Base-by-base conservation (phyloP, 192 early-diverging fungal genomes). In the Glomus cerebriforme region DNA sequence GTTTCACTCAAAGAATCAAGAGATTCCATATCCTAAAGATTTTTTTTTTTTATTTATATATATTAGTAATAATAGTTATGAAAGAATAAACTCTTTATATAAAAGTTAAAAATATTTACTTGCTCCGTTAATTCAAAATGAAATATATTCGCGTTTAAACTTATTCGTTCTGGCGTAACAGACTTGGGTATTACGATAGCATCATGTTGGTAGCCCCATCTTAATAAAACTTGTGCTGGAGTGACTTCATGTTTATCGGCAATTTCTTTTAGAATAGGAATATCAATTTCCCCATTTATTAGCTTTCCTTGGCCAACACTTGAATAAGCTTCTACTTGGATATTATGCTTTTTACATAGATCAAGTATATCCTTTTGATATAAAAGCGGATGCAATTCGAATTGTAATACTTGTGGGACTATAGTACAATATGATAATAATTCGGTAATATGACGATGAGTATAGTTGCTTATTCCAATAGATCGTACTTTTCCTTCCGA, bases 381-480 rank as follows among this genome's bases (percentile, higher is more conserved):
- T 17, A 89, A 82, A 9, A 88, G 86, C 1, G 92, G 93, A 60
- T 94, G 92, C 22, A 92, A 69, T 81, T 94, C 92, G 59, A 91
- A 88, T 81, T 94, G 93, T 29, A 90, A 89, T 13, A 94, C 88
- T 83, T 90, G 88, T 8, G 93, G 92, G 15, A 82, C 60, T 1
- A 92, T 80, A 43, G 83, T 84, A 13, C 90, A 90, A 45, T 85
- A 59, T 22, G 85, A 79, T 26, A 87, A 70, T 37, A 94, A 84
- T 43, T 92, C 85, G 3, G 82, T 73, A n/a, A 94, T 76, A 80
- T 92, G 92, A 0, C 39, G 9, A 19, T 83, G 32, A 0, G 92
- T 91, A 72, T 91, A 94, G 75, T 94, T 94, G 77, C 91, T 90
- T 49, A 94, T 89, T 1, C 93, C 93, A 71, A 94, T 94, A 0